Conservation (phyloP, 2,329 filamentous ascomycete species). For the Aureobasidium sp. region DNA sequence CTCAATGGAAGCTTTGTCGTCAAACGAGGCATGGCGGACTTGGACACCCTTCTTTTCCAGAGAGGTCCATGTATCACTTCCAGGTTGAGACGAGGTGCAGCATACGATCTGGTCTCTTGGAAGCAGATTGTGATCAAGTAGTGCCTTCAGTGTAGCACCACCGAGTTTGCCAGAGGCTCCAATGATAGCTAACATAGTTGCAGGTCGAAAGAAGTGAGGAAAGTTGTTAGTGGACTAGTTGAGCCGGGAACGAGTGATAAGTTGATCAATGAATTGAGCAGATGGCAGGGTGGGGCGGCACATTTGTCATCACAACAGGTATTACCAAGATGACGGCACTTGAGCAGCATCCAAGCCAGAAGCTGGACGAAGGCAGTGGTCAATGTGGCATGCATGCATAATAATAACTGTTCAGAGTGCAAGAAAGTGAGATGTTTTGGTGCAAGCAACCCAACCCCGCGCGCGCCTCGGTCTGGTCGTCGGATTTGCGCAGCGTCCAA, state of each 20-base stretch:
- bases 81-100: slow-evolving; percentile 24
- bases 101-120: slow-evolving; percentile 29
- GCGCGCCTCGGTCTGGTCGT: not conserved
- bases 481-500: not conserved
- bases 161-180: slow-evolving; percentile 39
- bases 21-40: slow-evolving; percentile 32
- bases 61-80: slow-evolving; percentile 14
- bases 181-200: slow-evolving; percentile 29
- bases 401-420: not conserved
- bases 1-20: slow-evolving; percentile 26
- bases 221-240: not conserved
- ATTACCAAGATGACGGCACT: not conserved
- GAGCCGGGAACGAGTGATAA: too few relatives aligned
- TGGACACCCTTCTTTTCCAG: slow-evolving; percentile 19
- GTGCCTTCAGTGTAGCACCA: slow-evolving; percentile 32
- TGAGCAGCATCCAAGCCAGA: not conserved
- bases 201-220: not conserved
- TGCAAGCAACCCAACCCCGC: not conserved
- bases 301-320: slow-evolving; percentile 1
- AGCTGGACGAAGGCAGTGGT: not conserved
- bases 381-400: not conserved
- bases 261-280: not conserved
- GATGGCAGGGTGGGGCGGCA: not conserved
- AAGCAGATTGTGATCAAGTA: slow-evolving; percentile 33
- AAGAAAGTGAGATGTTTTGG: not conserved